These are phyloP conservation scores for Apiospora kogelbergensis DNA, from an alignment of 2,329 filamentous ascomycete species.

Conservation along the genomic window DNA sequence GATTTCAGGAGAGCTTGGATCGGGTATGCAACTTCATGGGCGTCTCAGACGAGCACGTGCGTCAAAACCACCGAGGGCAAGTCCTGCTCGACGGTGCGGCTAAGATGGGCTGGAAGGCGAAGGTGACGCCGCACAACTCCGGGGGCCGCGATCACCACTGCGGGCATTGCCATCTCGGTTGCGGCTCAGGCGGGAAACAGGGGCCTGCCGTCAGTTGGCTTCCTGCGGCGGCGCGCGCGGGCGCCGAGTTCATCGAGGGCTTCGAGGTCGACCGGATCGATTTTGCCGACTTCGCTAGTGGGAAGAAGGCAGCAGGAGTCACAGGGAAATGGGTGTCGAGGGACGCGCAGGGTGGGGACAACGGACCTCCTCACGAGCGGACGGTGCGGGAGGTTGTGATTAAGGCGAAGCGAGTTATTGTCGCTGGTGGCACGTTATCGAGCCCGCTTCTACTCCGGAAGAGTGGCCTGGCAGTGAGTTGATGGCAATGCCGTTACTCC, in stretches of 20 bases:
- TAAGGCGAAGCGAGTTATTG: slow-evolving; percentile 73
- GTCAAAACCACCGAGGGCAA: slow-evolving; percentile 64
- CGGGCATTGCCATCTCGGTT: slow-evolving; percentile 43
- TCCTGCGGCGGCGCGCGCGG: slow-evolving; percentile 64
- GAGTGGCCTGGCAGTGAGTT: slow-evolving; percentile 66
- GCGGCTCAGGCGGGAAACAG: slow-evolving; percentile 61
- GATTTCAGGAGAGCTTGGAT: slow-evolving; percentile 61
- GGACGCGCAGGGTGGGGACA: slow-evolving; percentile 57
- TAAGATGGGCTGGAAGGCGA: slow-evolving; percentile 63
- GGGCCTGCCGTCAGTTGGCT: slow-evolving; percentile 68
- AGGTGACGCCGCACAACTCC: slow-evolving; percentile 68
- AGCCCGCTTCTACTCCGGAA: slow-evolving; percentile 73
- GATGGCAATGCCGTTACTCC: background rate
- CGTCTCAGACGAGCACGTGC: slow-evolving; percentile 36
- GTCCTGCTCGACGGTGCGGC: slow-evolving; percentile 64
- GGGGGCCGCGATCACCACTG: slow-evolving; percentile 63
- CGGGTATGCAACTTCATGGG: slow-evolving; percentile 41
- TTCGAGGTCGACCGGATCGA: slow-evolving; percentile 59
- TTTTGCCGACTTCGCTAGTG: slow-evolving; percentile 53
- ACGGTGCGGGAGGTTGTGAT: slow-evolving; percentile 63
- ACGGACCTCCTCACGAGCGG: slow-evolving; percentile 45
- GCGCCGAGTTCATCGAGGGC: slow-evolving; percentile 69
- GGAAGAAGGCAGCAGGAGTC: slow-evolving; percentile 15
- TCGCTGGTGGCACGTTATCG: slow-evolving; percentile 72
- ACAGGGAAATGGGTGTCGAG: slow-evolving; percentile 49